phyloP scores from a whole-genome alignment of 2,329 filamentous ascomycete species.

The Pseudogymnoascus sp. region DNA sequence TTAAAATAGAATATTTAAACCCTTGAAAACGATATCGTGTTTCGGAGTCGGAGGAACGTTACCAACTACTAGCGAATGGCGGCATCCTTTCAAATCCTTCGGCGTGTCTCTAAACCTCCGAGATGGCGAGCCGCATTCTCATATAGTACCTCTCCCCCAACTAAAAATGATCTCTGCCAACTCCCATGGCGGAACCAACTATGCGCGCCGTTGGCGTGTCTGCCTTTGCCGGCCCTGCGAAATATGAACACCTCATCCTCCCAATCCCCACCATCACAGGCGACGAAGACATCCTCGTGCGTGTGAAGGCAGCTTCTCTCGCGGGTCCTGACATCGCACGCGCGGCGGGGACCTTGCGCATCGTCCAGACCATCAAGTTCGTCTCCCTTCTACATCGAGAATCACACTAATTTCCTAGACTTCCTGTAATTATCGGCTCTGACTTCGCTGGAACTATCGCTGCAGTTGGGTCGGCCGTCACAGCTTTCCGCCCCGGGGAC shows the following conservation, averaged over 20 bases:
- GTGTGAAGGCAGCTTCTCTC: not conserved
- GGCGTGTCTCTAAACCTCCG: not conserved
- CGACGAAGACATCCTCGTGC: not conserved
- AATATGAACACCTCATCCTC: not conserved
- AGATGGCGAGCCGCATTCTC: not conserved
- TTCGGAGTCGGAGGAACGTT: not conserved
- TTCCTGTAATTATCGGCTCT: slow-evolving; percentile 38
- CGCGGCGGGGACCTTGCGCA: slow-evolving; percentile 19
- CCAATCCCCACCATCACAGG: not conserved
- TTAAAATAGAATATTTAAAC: no score
- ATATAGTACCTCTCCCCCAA: slow-evolving; percentile 28
- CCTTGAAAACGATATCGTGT: not conserved
- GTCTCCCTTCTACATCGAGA: slow-evolving; percentile 39
- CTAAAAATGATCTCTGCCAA: slow-evolving; percentile 20
- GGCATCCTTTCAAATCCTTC: not conserved
- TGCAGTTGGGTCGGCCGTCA: slow-evolving; percentile 30
- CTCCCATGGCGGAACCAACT: not conserved
- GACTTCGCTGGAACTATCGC: slow-evolving; percentile 35
- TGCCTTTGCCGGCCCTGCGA: not conserved
- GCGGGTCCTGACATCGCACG: not conserved
- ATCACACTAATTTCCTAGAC: slow-evolving; percentile 21
- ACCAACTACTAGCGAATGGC: no score
- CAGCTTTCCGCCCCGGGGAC: slow-evolving; percentile 33
- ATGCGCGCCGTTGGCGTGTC: not conserved
- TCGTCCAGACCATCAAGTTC: slow-evolving; percentile 40